phyloP scores from a whole-genome alignment of 1,139 yeast species.

The Blastobotrys proliferans region DNA sequence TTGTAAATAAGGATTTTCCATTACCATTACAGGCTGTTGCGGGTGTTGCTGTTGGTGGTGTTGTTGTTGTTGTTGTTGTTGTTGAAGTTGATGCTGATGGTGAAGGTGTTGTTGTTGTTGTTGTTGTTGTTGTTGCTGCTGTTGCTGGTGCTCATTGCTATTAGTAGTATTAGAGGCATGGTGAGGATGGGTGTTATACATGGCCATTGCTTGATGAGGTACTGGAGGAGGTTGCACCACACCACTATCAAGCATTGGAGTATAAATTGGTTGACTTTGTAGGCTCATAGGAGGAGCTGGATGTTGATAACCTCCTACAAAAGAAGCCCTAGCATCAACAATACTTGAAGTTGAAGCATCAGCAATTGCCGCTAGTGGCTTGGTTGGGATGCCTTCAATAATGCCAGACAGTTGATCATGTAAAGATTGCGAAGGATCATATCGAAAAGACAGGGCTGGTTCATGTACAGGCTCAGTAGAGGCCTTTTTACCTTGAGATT shows the following conservation, averaged over 20 bases:
- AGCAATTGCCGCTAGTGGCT: conserved; percentile 33
- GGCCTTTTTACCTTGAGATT: conserved; percentile 37
- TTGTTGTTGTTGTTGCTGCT: conserved; percentile 4
- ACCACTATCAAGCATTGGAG: conserved; percentile 4
- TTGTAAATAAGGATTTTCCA: conserved; percentile 6
- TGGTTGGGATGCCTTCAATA: conserved; percentile 30
- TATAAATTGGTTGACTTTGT: conserved; percentile 4
- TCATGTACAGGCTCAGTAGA: conserved; percentile 40
- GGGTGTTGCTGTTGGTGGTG: conserved; percentile 4
- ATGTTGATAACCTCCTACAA: background rate
- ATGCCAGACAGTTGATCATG: conserved; percentile 36
- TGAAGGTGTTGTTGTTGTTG: conserved; percentile 3
- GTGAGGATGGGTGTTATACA: background rate
- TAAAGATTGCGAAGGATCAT: conserved; percentile 36
- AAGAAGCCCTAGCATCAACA: conserved; percentile 2
- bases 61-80: background rate
- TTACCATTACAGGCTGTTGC: conserved; percentile 6
- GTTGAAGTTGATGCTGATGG: conserved; percentile 3
- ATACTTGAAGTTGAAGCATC: conserved; percentile 29
- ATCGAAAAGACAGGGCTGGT: conserved; percentile 40
- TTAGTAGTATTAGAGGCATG: conserved; percentile 1
- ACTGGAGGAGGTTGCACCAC: conserved; percentile 3
- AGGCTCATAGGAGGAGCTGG: conserved; percentile 7
- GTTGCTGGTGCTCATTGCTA: conserved; percentile 9
- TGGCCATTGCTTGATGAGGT: background rate